Percentiles rank a stretch among this genome's conserved stretches.
phyloP scores from a whole-genome alignment of 2,329 filamentous ascomycete species.

The Exophiala phaeomuriformis region DNA sequence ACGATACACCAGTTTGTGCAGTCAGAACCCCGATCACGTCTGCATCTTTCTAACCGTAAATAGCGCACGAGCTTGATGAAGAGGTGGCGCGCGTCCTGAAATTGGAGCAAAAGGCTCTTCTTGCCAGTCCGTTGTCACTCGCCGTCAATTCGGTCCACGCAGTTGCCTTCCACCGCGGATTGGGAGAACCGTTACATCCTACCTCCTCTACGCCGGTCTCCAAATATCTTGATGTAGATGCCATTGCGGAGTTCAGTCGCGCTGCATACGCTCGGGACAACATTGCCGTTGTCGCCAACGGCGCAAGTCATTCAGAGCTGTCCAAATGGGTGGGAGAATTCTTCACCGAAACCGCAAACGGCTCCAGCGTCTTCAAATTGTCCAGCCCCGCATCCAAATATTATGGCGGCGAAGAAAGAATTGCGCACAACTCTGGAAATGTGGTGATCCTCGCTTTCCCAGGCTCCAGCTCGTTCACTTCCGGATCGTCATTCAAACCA shows the following conservation, averaged over 20 bases:
- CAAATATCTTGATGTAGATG: slow-evolving; percentile 72
- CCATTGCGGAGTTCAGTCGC: slow-evolving; percentile 67
- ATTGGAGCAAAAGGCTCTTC: slow-evolving; percentile 66
- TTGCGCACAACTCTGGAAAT: slow-evolving; percentile 68
- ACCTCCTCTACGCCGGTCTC: slow-evolving; percentile 62
- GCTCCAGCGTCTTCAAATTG: slow-evolving; percentile 47
- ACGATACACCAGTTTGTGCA: slow-evolving; percentile 61
- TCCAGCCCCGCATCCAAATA: slow-evolving; percentile 68
- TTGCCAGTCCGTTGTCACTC: slow-evolving; percentile 56
- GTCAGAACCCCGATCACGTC: not conserved
- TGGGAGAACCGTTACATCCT: slow-evolving; percentile 71
- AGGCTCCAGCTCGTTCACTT: slow-evolving; percentile 67
- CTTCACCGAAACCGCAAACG: slow-evolving; percentile 61
- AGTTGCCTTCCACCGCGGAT: slow-evolving; percentile 85
- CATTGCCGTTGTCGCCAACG: slow-evolving; percentile 85
- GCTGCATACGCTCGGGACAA: slow-evolving; percentile 82
- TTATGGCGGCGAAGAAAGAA: slow-evolving; percentile 90
- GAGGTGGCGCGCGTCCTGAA: slow-evolving; percentile 72
- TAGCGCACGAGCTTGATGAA: slow-evolving; percentile 86
- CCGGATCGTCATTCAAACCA: slow-evolving; percentile 69
- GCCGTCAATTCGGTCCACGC: slow-evolving; percentile 81
- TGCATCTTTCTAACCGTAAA: slow-evolving; percentile 8
- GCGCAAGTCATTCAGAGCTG: slow-evolving; percentile 66
- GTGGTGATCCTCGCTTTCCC: slow-evolving; percentile 87
- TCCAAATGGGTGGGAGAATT: slow-evolving; percentile 89